phyloP scores from a whole-genome alignment of 2,329 filamentous ascomycete species.

The Corniculantispora saksenae region DNA sequence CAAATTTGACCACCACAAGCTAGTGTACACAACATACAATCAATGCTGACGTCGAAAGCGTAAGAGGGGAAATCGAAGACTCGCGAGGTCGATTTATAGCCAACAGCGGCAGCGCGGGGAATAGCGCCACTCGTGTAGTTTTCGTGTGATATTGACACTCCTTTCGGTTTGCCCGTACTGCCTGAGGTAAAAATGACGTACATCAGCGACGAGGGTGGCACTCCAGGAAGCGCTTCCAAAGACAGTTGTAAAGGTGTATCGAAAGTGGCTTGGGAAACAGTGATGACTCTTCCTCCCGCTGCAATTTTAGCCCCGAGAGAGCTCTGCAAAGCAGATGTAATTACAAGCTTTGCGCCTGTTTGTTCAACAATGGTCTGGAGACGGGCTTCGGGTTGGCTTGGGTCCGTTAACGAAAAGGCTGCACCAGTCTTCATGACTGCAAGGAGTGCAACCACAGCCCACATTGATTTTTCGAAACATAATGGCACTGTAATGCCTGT shows the following conservation, averaged over 20 bases:
- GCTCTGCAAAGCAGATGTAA: conserved; percentile 43
- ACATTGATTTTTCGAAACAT: conserved; percentile 52
- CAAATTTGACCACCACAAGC: conserved; percentile 51
- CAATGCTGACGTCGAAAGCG: conserved; percentile 56
- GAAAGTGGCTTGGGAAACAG: conserved; percentile 34
- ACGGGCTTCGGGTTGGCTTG: conserved; percentile 47
- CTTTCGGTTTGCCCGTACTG: conserved; percentile 65
- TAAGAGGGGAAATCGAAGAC: conserved; percentile 54
- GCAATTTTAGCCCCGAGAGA: conserved; percentile 40
- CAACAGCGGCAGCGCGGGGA: conserved; percentile 43
- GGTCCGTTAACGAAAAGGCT: conserved; percentile 49
- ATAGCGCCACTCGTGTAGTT: conserved; percentile 49
- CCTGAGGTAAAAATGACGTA: conserved; percentile 67
- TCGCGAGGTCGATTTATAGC: conserved; percentile 43
- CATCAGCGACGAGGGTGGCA: conserved; percentile 46
- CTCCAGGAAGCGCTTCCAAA: conserved; percentile 32
- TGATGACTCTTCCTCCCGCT: conserved; percentile 34
- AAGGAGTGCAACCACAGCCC: conserved; percentile 47
- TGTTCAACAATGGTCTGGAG: conserved; percentile 47
- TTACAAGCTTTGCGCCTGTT: conserved; percentile 39
- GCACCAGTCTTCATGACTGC: conserved; percentile 52
- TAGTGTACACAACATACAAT: conserved; percentile 57
- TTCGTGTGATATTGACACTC: conserved; percentile 54
- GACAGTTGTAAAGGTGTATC: conserved; percentile 23
- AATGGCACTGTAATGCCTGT: conserved; percentile 47